These are phyloP conservation scores for Hemisphaericaspora xylofermentans DNA, from an alignment of 1,139 yeast genomes.

Conservation along the genomic window DNA sequence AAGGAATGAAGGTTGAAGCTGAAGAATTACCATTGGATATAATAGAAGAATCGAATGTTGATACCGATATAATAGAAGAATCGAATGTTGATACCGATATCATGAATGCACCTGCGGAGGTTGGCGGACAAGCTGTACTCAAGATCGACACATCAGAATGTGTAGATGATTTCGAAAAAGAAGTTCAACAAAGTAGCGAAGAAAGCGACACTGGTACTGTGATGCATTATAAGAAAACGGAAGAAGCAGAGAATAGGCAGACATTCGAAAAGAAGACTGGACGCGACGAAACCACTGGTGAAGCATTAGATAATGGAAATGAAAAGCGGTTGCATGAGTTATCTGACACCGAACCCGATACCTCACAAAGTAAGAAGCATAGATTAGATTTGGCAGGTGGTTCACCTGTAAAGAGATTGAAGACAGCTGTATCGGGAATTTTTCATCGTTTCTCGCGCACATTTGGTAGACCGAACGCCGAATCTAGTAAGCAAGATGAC, in stretches of 20 bases:
- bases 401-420: constrained; percentile 9
- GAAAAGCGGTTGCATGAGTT: background rate
- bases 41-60: too few species aligned
- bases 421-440: constrained; percentile 3
- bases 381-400: constrained; percentile 1
- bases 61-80: too few species aligned
- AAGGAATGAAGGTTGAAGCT: too few species aligned
- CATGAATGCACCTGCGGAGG: too few species aligned
- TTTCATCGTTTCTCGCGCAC: background rate
- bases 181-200: constrained; percentile 9
- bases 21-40: too few species aligned
- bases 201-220: constrained; percentile 10
- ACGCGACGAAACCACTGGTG: background rate
- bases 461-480: background rate
- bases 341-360: background rate
- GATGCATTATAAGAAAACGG: background rate
- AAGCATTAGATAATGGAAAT: background rate
- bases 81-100: too few species aligned
- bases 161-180: too few species aligned
- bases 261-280: background rate
- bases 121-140: too few species aligned
- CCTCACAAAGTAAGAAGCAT: constrained; percentile 1
- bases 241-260: background rate
- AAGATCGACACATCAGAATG: too few species aligned
- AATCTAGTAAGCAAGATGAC: background rate